These are phyloP conservation scores for Podaxis sp. DNA, from an alignment of 768 basidiomycete genomes.

Conservation along the genomic window DNA sequence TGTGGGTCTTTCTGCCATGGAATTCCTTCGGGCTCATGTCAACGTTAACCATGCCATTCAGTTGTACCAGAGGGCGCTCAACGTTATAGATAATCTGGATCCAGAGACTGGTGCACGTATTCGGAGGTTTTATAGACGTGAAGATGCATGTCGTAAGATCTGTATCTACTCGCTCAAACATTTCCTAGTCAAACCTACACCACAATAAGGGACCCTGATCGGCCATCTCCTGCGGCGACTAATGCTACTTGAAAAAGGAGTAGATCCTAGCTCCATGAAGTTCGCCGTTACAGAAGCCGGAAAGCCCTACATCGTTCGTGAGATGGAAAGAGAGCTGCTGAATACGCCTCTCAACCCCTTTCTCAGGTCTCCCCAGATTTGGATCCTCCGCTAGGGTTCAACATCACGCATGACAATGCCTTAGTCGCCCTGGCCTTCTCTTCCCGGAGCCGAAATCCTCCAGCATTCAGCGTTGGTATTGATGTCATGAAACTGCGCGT, in stretches of 20 bases:
- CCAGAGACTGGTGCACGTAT: conserved; percentile 53
- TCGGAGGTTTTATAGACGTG: conserved; percentile 63
- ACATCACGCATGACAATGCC: conserved; percentile 79
- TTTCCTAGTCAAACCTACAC: conserved; percentile 6
- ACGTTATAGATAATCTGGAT: conserved; percentile 45
- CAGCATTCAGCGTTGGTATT: conserved; percentile 65
- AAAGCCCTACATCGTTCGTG: conserved; percentile 75
- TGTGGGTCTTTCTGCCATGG: conserved; percentile 25
- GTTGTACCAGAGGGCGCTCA: conserved; percentile 64
- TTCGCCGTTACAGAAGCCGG: conserved; percentile 60
- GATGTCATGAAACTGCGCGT: conserved; percentile 80
- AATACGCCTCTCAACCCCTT: neutral
- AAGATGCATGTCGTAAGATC: conserved; percentile 71
- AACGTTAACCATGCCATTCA: conserved; percentile 25
- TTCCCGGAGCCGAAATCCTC: conserved; percentile 37
- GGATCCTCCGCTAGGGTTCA: conserved; percentile 67
- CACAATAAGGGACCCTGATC: conserved; percentile 62
- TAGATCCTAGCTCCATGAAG: conserved; percentile 42
- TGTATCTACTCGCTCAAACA: conserved; percentile 3
- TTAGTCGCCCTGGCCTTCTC: conserved; percentile 69
- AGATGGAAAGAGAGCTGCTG: neutral
- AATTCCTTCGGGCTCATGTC: conserved; percentile 13
- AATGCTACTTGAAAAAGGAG: conserved; percentile 57
- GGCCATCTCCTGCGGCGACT: conserved; percentile 73
- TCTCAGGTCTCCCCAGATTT: conserved; percentile 43